phyloP scores from a whole-genome alignment of 495 filamentous ascomycete genomes.

The Achaetomiella virescens region DNA sequence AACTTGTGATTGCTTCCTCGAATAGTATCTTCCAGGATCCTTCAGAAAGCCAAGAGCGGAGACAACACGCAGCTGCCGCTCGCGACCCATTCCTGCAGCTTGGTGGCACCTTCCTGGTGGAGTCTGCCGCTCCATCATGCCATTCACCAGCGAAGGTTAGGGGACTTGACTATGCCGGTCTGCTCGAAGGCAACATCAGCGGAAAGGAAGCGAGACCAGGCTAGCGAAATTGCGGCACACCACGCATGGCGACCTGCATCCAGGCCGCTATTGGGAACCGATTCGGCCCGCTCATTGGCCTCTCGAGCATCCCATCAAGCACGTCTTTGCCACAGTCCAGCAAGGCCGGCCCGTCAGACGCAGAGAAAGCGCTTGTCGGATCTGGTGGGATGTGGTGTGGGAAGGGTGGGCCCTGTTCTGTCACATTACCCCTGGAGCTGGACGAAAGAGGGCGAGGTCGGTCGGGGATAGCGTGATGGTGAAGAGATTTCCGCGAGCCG shows the following conservation, averaged over 20 bases:
- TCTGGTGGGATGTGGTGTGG: neutral
- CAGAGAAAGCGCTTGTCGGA: neutral
- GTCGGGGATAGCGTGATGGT: no score
- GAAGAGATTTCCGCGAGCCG: no score
- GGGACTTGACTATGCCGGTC: neutral
- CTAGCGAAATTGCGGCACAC: slow-evolving; percentile 7
- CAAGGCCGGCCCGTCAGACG: neutral
- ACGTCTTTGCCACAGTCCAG: neutral
- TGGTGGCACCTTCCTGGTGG: neutral
- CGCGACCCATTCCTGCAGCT: neutral
- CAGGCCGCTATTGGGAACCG: neutral
- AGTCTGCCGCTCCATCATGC: neutral
- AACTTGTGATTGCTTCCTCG: no score
- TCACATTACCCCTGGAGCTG: neutral
- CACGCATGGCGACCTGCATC: neutral
- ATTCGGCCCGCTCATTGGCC: neutral
- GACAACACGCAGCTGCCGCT: neutral
- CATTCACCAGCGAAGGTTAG: neutral
- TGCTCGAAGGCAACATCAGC: neutral
- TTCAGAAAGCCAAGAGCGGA: neutral
- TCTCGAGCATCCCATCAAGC: neutral
- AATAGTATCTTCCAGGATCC: neutral
- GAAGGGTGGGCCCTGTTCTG: neutral
- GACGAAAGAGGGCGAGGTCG: no score
- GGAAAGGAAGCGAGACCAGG: neutral